Evolutionary conservation across 2,329 filamentous ascomycete genomes (phyloP).

Genomic region (Aureobasidium sp.): DNA sequence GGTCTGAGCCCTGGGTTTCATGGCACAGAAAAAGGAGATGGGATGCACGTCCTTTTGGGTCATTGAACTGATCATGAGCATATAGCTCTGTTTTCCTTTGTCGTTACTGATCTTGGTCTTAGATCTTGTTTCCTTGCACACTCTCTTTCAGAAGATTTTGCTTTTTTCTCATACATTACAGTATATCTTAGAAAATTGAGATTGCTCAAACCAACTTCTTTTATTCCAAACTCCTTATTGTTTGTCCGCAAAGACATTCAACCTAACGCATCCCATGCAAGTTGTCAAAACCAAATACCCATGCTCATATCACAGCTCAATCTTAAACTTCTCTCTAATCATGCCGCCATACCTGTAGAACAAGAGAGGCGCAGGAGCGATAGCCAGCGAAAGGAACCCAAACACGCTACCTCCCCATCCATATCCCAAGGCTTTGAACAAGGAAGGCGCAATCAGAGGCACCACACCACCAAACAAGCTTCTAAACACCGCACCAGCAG

Average conservation of each 20-base stretch:
- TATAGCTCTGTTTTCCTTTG: neutral
- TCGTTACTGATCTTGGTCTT: neutral
- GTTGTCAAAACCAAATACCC: neutral
- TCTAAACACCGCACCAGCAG: conserved; percentile 43
- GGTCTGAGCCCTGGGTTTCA: neutral
- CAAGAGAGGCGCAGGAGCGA: conserved; percentile 44
- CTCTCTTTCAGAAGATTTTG: neutral
- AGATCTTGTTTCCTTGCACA: neutral
- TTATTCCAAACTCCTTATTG: neutral
- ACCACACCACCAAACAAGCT: conserved; percentile 42
- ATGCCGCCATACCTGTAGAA: conserved; percentile 43
- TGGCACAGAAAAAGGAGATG: neutral
- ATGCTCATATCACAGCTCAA: conserved; percentile 25
- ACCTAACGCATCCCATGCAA: neutral
- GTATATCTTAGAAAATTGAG: neutral
- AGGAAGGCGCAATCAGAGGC: conserved; percentile 37
- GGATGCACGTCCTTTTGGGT: neutral
- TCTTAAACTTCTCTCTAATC: conserved; percentile 40
- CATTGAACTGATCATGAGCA: neutral
- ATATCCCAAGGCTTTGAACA: conserved; percentile 41
- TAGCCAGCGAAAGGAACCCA: conserved; percentile 38
- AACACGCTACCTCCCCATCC: conserved; percentile 47
- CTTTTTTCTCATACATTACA: neutral
- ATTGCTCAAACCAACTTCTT: neutral
- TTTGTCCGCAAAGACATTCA: neutral